Base-by-base conservation (phyloP, 805 yeast genomes). In the Pichia thaimueangensis region DNA sequence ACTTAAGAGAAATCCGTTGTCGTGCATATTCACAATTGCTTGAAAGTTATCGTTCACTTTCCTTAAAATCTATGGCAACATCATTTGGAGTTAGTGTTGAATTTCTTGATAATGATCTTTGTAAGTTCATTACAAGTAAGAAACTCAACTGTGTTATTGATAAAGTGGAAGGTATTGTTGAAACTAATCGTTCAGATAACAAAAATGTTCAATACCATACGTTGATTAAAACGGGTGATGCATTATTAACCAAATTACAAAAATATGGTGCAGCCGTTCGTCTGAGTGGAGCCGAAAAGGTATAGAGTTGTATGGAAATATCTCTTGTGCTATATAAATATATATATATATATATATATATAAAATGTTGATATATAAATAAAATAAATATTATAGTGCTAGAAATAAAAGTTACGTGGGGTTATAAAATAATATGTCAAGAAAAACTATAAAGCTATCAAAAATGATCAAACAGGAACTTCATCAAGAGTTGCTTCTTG, bases 201-300 rank as follows among this genome's bases (percentile, higher is more conserved):
- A 93, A 93, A 67, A 91, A 93, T 60, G 84, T 86, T 43, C 97
- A 91, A 66, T 93, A 89, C 63, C 95, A 88, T 60, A 64, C 71
- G 49, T 73, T 93, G 56, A 80, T 93, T 56, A 88, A 86, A 64
- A 94, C 83, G 60, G 97, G 98, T 49, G 98, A 93, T 59, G 78
- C 81, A 2, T 71, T 93, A 55, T 76, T 93, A 60, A 91, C 98
- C 15, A 93, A 91, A 63, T 73, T 93, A 58, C 98, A 93, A 63
- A 93, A 89, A 63, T 93, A 91, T 55, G 95, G 96, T 36, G 96
- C 97, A 35, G 96, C 97, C 19, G 97, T 93, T 38, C 85, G 94
- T 62, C 74, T 93, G 55, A 83, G 94, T 58, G 97, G 97, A 37
- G 85, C 95, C 22, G 96, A 88, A 59, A 73, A 79, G 52, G 79